Conservation (phyloP, 208 protist species). For the Acanthamoeba lugdunensis region DNA sequence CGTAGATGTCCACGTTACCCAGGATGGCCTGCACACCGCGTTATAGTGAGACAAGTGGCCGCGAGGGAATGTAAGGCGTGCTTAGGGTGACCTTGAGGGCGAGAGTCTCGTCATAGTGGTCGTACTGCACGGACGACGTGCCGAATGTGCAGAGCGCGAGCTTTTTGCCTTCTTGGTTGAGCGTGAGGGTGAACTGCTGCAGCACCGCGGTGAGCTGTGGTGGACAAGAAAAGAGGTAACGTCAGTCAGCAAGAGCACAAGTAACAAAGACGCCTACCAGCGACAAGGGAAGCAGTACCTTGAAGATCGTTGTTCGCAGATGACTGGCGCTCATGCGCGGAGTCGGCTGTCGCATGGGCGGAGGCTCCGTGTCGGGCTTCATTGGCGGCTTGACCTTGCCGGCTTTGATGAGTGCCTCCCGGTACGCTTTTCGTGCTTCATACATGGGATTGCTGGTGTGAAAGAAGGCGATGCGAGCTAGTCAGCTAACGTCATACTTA, state of each 20-base stretch:
- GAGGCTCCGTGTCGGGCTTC: slow-evolving; percentile 27
- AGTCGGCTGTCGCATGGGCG: background rate
- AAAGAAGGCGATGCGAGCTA: background rate
- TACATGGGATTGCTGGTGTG: slow-evolving; percentile 46
- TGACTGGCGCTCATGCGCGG: slow-evolving; percentile 27
- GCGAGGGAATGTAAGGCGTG: background rate
- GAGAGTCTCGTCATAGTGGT: slow-evolving; percentile 10
- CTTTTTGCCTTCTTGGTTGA: slow-evolving; percentile 65
- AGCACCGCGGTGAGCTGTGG: slow-evolving; percentile 47
- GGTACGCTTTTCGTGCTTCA: slow-evolving; percentile 7
- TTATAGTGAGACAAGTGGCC: background rate
- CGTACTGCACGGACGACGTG: slow-evolving; percentile 23
- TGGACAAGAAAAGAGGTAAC: background rate
- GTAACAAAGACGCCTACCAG: background rate
- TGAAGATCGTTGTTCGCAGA: slow-evolving; percentile 59
- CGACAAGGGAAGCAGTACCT: slow-evolving; percentile 5
- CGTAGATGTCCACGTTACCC: slow-evolving; percentile 61
- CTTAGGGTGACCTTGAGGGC: background rate
- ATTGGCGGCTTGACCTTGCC: slow-evolving; percentile 8
- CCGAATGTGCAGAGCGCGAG: slow-evolving; percentile 61
- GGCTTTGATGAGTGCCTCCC: background rate
- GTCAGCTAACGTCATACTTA: background rate
- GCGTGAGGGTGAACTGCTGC: slow-evolving; percentile 31
- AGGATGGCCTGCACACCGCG: slow-evolving; percentile 4
- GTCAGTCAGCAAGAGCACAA: background rate